A percentile compares a stretch with the other conserved stretches of the same genome.
Conservation (phyloP, 2,329 filamentous ascomycete species). For the Cordyceps farinosa region DNA sequence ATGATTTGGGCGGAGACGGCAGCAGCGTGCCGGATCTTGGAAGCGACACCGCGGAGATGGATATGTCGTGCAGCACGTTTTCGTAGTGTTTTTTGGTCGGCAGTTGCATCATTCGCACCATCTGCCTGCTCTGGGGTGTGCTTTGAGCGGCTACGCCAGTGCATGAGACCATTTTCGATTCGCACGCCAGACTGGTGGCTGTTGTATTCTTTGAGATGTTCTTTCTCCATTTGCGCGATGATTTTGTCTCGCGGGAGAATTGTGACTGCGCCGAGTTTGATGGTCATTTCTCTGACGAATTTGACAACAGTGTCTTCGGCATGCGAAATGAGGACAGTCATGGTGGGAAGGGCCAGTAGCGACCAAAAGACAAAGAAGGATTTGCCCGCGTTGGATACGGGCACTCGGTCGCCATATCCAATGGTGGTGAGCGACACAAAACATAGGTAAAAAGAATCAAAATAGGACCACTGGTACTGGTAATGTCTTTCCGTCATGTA, state of each 20-base stretch:
- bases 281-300: conserved; percentile 51
- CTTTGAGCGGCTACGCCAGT: neutral
- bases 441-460: conserved; percentile 78
- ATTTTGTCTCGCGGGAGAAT: conserved; percentile 56
- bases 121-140: neutral
- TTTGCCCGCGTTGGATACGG: conserved; percentile 72
- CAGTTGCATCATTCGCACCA: neutral
- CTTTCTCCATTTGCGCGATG: conserved; percentile 30
- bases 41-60: neutral
- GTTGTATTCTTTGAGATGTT: conserved; percentile 43
- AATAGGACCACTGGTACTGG: conserved; percentile 65
- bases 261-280: conserved; percentile 55
- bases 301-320: conserved; percentile 81
- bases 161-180: conserved; percentile 3
- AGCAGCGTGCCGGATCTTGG: conserved; percentile 15
- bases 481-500: conserved; percentile 48
- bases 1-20: neutral
- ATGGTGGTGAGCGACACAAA: conserved; percentile 82
- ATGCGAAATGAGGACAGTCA: conserved; percentile 81
- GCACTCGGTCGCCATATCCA: conserved; percentile 78
- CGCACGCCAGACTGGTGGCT: conserved; percentile 24
- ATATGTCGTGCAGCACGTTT: neutral
- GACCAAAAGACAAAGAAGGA: conserved; percentile 95
- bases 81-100: conserved; percentile 9
- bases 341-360: conserved; percentile 77